A percentile compares a stretch with the other conserved stretches of the same genome.
These are phyloP conservation scores for Mycena olivaceomarginata DNA, from an alignment of 768 basidiomycete species.

Conservation along the genomic window DNA sequence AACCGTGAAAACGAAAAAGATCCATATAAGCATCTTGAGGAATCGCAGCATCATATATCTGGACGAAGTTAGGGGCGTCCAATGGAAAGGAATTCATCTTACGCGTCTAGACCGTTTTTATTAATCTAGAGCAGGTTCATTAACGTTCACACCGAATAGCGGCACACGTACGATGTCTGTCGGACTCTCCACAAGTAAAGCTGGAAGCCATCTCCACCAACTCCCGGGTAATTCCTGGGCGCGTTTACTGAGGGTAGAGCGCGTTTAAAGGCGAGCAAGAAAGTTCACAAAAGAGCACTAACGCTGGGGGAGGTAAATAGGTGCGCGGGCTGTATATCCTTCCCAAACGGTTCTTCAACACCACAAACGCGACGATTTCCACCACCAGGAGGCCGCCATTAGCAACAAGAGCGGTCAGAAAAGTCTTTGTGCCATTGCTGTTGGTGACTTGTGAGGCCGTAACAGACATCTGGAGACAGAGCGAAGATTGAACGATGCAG, in stretches of 20 bases:
- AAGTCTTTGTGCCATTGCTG: conserved; percentile 66
- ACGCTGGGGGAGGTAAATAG: conserved; percentile 76
- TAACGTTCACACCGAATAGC: background rate
- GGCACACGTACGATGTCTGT: conserved; percentile 64
- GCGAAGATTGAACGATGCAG: too few relatives aligned
- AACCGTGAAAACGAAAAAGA: conserved; percentile 71
- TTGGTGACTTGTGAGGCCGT: conserved; percentile 48
- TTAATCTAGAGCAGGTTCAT: conserved; percentile 59
- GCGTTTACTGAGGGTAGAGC: conserved; percentile 60
- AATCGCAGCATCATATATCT: conserved; percentile 78
- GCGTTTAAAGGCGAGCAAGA: background rate
- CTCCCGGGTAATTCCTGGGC: conserved; percentile 65
- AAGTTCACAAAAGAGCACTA: conserved; percentile 46
- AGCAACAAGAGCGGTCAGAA: conserved; percentile 76
- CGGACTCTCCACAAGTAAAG: conserved; percentile 62
- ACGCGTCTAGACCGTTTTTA: conserved; percentile 83
- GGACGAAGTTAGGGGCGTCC: background rate
- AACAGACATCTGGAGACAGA: conserved; percentile 30
- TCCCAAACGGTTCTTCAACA: conserved; percentile 74
- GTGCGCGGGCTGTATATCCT: conserved; percentile 79
- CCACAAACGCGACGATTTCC: conserved; percentile 73
- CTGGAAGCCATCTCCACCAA: conserved; percentile 71
- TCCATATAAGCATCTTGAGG: conserved; percentile 76
- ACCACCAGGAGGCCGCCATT: conserved; percentile 68
- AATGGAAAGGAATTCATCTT: conserved; percentile 57